phyloP scores from a whole-genome alignment of 345 rosid genomes.

The Trapa bicornis region DNA sequence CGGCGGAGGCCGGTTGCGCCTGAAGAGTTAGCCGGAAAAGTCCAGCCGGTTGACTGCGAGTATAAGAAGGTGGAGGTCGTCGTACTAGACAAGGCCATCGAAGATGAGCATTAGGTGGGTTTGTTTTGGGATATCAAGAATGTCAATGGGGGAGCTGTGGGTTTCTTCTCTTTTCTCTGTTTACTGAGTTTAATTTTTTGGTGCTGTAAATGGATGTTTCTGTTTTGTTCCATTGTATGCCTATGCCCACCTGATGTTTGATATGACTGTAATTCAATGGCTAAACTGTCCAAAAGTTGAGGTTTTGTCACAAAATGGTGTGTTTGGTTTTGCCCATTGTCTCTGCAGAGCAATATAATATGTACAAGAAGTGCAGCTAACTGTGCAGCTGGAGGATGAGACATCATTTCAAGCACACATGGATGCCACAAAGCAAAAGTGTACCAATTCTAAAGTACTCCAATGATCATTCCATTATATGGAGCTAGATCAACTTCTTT shows the following conservation, averaged over 20 bases:
- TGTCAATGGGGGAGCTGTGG: constrained; percentile 4
- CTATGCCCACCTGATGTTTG: constrained; percentile 23
- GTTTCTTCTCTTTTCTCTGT: constrained; percentile 8
- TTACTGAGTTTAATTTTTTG: constrained; percentile 8
- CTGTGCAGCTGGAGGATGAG: too few relatives aligned
- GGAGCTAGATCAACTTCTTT: too few relatives aligned
- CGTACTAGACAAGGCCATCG: constrained; percentile 22
- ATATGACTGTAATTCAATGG: constrained; percentile 25
- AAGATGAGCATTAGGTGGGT: constrained; percentile 31
- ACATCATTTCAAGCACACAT: too few relatives aligned
- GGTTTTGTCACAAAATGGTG: constrained; percentile 16
- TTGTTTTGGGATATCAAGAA: neutral
- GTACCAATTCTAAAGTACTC: too few relatives aligned
- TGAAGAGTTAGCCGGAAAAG: constrained; percentile 42
- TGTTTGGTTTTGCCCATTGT: neutral
- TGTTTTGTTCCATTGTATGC: constrained; percentile 19
- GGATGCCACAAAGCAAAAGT: too few relatives aligned
- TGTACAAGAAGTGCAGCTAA: too few relatives aligned
- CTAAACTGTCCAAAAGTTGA: constrained; percentile 33
- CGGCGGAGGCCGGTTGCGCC: constrained; percentile 46
- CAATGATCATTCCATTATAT: too few relatives aligned
- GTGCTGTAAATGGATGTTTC: constrained; percentile 43
- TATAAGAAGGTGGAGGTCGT: constrained; percentile 54
- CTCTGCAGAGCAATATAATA: too few relatives aligned
- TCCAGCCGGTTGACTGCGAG: constrained; percentile 38